Conservation (phyloP, 768 basidiomycete genomes). For the Phylloporus sp. region DNA sequence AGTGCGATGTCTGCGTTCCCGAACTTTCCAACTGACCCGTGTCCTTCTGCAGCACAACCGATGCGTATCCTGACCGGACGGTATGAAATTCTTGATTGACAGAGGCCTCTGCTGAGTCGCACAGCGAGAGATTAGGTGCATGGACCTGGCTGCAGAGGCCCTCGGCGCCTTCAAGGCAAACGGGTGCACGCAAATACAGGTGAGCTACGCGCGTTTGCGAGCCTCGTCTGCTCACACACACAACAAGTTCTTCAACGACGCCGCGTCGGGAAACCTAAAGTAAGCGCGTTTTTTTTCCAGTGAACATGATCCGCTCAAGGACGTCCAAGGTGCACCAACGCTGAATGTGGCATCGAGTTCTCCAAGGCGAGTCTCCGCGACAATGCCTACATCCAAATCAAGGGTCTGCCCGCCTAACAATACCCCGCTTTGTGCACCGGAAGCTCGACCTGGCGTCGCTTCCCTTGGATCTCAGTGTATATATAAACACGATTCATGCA, state of each 20-base stretch:
- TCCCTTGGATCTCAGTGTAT: slow-evolving; percentile 25
- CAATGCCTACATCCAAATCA: slow-evolving; percentile 40
- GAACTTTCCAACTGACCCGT: too few relatives aligned
- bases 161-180: slow-evolving; percentile 39
- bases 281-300: slow-evolving; percentile 20
- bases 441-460: slow-evolving; percentile 22
- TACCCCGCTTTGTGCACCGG: not conserved
- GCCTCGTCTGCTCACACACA: not conserved
- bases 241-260: slow-evolving; percentile 39
- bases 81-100: slow-evolving; percentile 14
- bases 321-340: slow-evolving; percentile 34
- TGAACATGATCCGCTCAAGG: slow-evolving; percentile 8
- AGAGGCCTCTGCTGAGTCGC: slow-evolving; percentile 10
- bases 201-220: slow-evolving; percentile 14
- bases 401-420: slow-evolving; percentile 34
- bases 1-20: slow-evolving; percentile 20
- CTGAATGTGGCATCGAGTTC: slow-evolving; percentile 39
- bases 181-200: slow-evolving; percentile 42
- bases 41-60: slow-evolving; percentile 26
- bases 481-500: slow-evolving; percentile 26
- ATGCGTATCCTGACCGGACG: slow-evolving; percentile 31
- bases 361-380: slow-evolving; percentile 38
- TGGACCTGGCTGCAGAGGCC: slow-evolving; percentile 40
- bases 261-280: slow-evolving; percentile 32
- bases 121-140: slow-evolving; percentile 42